phyloP scores from a whole-genome alignment of 345 rosid species.

The Rhodamnia argentea region DNA sequence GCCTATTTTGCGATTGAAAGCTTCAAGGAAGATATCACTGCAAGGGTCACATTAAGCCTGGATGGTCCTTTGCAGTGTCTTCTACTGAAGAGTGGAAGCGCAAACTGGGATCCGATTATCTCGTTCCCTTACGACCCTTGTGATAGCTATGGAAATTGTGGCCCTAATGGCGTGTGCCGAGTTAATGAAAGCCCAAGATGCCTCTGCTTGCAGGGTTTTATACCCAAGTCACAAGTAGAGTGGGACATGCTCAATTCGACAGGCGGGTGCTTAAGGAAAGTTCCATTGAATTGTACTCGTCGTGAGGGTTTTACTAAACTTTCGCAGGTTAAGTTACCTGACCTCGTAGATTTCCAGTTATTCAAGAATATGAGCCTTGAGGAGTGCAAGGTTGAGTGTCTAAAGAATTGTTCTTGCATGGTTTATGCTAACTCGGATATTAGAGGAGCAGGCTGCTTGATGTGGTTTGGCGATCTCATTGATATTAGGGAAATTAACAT shows the following conservation, averaged over 20 bases:
- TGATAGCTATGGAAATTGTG: neutral
- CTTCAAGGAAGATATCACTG: neutral
- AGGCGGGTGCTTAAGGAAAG: neutral
- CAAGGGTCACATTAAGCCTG: neutral
- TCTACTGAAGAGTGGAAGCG: neutral
- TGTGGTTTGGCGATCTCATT: slow-evolving; percentile 6
- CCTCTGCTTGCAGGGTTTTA: slow-evolving; percentile 24
- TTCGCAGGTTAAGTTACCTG: slow-evolving; percentile 4
- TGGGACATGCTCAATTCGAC: slow-evolving; percentile 18
- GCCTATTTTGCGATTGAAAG: slow-evolving; percentile 4
- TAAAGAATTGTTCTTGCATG: slow-evolving; percentile 17
- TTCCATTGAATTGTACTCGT: neutral
- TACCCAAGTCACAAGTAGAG: slow-evolving; percentile 8
- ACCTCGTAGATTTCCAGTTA: slow-evolving; percentile 7
- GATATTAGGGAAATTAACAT: neutral
- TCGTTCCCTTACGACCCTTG: neutral
- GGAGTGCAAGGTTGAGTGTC: slow-evolving; percentile 11
- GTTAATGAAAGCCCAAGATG: neutral
- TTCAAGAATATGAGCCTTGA: slow-evolving; percentile 3
- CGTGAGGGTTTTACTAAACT: neutral
- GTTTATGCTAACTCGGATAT: slow-evolving; percentile 17
- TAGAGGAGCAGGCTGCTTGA: slow-evolving; percentile 12
- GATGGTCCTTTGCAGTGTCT: neutral
- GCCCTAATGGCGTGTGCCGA: neutral
- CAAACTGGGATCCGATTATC: neutral